These are phyloP conservation scores for Trichoderma pleuroti DNA, from an alignment of 2,329 filamentous ascomycete genomes.

Conservation along the genomic window DNA sequence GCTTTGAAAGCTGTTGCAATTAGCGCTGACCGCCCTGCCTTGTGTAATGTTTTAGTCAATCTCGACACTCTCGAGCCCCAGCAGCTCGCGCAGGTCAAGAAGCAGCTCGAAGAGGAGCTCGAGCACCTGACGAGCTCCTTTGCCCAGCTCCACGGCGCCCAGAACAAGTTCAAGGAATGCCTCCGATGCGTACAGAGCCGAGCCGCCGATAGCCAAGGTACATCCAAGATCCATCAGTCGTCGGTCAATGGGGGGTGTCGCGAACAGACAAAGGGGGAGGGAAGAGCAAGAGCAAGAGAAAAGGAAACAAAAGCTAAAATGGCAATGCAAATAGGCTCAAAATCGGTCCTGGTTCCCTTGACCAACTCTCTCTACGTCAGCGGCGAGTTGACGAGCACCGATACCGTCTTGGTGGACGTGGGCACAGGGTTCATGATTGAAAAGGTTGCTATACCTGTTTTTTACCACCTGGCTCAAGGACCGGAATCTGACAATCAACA, in stretches of 20 bases:
- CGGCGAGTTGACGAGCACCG: slow-evolving; percentile 69
- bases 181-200: slow-evolving; percentile 65
- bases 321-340: slow-evolving; percentile 28
- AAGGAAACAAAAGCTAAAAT: background rate
- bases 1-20: background rate
- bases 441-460: slow-evolving; percentile 56
- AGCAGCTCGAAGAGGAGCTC: slow-evolving; percentile 92
- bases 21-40: background rate
- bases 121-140: slow-evolving; percentile 91
- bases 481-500: slow-evolving; percentile 27
- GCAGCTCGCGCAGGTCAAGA: slow-evolving; percentile 88
- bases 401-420: slow-evolving; percentile 83
- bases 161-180: slow-evolving; percentile 89
- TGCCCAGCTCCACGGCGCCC: slow-evolving; percentile 82
- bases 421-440: slow-evolving; percentile 94
- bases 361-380: slow-evolving; percentile 94
- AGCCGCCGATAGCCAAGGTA: slow-evolving; percentile 32
- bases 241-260: background rate
- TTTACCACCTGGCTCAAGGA: background rate
- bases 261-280: background rate
- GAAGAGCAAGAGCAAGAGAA: background rate
- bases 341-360: slow-evolving; percentile 80
- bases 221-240: background rate
- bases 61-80: slow-evolving; percentile 75
- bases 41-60: slow-evolving; percentile 43